Evolutionary conservation across 345 rosid species (phyloP).

Genomic region (Arabis hirsuta): DNA sequence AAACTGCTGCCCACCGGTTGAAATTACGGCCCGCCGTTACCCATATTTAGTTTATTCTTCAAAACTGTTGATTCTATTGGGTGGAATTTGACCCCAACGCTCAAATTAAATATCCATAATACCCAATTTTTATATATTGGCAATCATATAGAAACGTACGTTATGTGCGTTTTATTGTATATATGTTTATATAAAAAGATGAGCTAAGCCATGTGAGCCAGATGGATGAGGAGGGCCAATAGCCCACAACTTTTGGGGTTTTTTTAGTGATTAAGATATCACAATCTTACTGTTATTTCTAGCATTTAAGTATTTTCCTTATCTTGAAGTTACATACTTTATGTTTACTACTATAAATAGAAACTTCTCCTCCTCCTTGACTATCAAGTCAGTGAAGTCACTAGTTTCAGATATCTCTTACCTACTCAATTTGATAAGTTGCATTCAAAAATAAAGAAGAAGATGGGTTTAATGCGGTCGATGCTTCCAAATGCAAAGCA

Average conservation of each 20-base stretch:
- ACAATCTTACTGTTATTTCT: slow-evolving; percentile 11
- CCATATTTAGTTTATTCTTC: too few species aligned
- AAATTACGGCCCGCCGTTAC: too few species aligned
- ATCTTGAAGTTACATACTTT: slow-evolving; percentile 26
- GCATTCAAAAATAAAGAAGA: slow-evolving; percentile 15
- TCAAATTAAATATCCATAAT: slow-evolving; percentile 20
- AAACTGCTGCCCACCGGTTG: too few species aligned
- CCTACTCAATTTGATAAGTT: background rate
- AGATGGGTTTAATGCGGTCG: slow-evolving; percentile 47
- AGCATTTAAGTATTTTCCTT: slow-evolving; percentile 23
- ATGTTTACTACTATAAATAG: slow-evolving; percentile 36
- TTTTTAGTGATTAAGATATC: slow-evolving; percentile 14
- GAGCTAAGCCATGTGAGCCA: slow-evolving; percentile 44
- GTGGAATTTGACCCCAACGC: background rate
- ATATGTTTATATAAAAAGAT: slow-evolving; percentile 17
- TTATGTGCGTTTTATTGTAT: slow-evolving; percentile 21
- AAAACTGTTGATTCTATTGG: too few species aligned
- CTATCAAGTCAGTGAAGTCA: slow-evolving; percentile 41
- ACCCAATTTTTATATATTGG: slow-evolving; percentile 10
- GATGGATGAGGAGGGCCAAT: slow-evolving; percentile 38
- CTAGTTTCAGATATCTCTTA: background rate
- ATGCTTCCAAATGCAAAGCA: slow-evolving; percentile 47
- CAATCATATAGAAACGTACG: slow-evolving; percentile 28
- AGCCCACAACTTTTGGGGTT: slow-evolving; percentile 40
- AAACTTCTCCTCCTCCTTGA: slow-evolving; percentile 34